Percentiles rank a stretch among this genome's conserved stretches.
phyloP scores from a whole-genome alignment of 176 grass and related monocot genomes.

The Triticum urartu region DNA sequence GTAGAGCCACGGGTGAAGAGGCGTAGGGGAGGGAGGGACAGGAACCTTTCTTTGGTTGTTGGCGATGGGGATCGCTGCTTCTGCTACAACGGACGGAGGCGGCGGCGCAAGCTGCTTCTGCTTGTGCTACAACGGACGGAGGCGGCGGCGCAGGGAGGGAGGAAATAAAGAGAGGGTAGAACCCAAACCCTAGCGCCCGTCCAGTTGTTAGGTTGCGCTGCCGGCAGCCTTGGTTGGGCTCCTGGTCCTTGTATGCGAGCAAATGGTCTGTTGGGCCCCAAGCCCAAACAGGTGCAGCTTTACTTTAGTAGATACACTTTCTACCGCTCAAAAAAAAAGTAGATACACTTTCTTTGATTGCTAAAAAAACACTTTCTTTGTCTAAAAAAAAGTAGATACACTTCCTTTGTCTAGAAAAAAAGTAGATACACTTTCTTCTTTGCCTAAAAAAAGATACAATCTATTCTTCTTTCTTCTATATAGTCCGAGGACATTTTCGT shows the following conservation, averaged over 20 bases:
- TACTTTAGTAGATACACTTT: too few species aligned
- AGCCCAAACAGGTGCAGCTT: background rate
- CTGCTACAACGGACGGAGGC: background rate
- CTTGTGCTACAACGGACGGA: background rate
- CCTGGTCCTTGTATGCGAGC: background rate
- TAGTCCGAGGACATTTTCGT: too few species aligned
- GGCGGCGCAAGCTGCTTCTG: background rate
- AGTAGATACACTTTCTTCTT: too few species aligned
- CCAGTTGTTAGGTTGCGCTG: background rate
- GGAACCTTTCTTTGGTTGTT: background rate
- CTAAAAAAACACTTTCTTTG: too few species aligned
- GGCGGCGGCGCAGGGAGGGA: too few species aligned
- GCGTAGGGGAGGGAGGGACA: background rate
- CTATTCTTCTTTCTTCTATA: too few species aligned
- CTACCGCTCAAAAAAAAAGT: too few species aligned
- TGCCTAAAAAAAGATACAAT: too few species aligned
- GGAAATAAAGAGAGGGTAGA: background rate
- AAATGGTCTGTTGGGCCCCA: background rate
- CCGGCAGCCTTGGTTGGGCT: background rate
- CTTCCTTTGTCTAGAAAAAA: too few species aligned
- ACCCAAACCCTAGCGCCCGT: background rate
- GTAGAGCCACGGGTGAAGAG: background rate
- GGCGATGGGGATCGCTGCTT: background rate
- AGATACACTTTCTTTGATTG: too few species aligned
- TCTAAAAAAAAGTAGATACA: too few species aligned